Evolutionary conservation across 2,329 filamentous ascomycete genomes (phyloP).

Genomic region (Calycina herbarum): DNA sequence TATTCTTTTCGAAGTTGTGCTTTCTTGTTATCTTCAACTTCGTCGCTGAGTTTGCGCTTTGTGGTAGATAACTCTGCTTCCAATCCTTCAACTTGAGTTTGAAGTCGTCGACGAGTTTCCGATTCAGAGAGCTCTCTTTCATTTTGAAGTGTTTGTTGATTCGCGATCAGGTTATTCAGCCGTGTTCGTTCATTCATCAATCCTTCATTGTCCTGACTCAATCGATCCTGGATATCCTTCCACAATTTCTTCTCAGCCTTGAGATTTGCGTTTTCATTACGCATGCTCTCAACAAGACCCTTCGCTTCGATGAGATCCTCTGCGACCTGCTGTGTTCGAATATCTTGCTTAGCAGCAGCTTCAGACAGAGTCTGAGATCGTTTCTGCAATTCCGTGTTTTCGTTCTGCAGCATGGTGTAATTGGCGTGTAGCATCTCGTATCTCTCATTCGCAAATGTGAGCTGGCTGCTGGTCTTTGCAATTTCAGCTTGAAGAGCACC

Average conservation of each 20-base stretch:
- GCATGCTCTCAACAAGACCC: slow-evolving; percentile 79
- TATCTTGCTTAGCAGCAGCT: slow-evolving; percentile 83
- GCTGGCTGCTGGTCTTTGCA: slow-evolving; percentile 75
- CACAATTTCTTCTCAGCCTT: slow-evolving; percentile 94
- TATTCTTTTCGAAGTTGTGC: slow-evolving; percentile 82
- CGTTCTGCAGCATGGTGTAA: slow-evolving; percentile 76
- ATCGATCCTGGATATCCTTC: slow-evolving; percentile 87
- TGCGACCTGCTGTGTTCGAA: slow-evolving; percentile 85
- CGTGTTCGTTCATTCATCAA: slow-evolving; percentile 81
- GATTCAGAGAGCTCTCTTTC: slow-evolving; percentile 84
- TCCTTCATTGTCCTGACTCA: slow-evolving; percentile 84
- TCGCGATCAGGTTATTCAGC: slow-evolving; percentile 78
- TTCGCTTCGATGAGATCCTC: slow-evolving; percentile 89
- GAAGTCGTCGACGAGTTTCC: slow-evolving; percentile 77
- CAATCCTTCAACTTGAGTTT: slow-evolving; percentile 73
- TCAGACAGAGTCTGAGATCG: slow-evolving; percentile 76
- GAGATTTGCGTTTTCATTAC: slow-evolving; percentile 86
- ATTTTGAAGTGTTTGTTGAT: slow-evolving; percentile 85
- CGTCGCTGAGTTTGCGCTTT: slow-evolving; percentile 81
- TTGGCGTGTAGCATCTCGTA: slow-evolving; percentile 90
- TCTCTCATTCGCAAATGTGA: slow-evolving; percentile 77
- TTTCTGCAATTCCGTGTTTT: slow-evolving; percentile 86
- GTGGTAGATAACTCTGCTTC: slow-evolving; percentile 76
- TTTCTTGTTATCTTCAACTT: slow-evolving; percentile 83
- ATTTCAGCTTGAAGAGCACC: slow-evolving; percentile 79